Evolutionary conservation across 2,329 filamentous ascomycete genomes (phyloP).

Genomic region (Trichoderma hamatum): DNA sequence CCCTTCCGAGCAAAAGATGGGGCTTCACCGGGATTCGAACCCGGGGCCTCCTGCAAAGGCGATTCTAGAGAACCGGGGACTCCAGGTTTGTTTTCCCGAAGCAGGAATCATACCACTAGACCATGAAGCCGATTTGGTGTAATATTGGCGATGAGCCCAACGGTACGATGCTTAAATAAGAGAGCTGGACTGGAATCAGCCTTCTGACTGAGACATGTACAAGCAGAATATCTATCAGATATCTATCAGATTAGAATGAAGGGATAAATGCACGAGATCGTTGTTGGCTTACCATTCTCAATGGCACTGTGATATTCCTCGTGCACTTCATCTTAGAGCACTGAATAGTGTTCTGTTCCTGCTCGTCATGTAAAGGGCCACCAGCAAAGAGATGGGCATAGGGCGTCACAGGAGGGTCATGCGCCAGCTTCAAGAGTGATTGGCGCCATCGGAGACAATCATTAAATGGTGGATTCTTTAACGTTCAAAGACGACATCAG

Average conservation of each 20-base stretch:
- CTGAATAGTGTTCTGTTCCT: background rate
- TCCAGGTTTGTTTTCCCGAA: constrained; percentile 25
- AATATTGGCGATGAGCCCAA: constrained; percentile 7
- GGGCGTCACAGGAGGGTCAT: background rate
- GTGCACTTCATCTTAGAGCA: background rate
- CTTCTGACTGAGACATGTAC: background rate
- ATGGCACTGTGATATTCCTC: background rate
- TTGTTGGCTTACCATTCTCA: background rate
- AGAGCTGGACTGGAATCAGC: background rate
- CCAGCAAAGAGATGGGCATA: background rate
- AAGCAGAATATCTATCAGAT: too few species aligned
- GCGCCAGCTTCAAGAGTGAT: background rate
- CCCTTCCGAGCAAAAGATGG: constrained; percentile 20
- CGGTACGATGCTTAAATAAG: background rate
- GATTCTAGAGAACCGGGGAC: constrained; percentile 30
- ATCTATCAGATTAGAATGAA: background rate
- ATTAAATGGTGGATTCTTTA: background rate
- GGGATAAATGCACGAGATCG: background rate
- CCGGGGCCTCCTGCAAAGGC: constrained; percentile 32
- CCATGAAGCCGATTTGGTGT: constrained; percentile 20
- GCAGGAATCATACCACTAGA: constrained; percentile 27
- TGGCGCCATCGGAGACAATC: background rate
- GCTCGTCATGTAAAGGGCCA: background rate
- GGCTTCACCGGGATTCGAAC: constrained; percentile 32
- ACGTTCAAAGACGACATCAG: background rate